Conservation (phyloP, 495 filamentous ascomycete genomes). For the Penicillium goetzii region DNA sequence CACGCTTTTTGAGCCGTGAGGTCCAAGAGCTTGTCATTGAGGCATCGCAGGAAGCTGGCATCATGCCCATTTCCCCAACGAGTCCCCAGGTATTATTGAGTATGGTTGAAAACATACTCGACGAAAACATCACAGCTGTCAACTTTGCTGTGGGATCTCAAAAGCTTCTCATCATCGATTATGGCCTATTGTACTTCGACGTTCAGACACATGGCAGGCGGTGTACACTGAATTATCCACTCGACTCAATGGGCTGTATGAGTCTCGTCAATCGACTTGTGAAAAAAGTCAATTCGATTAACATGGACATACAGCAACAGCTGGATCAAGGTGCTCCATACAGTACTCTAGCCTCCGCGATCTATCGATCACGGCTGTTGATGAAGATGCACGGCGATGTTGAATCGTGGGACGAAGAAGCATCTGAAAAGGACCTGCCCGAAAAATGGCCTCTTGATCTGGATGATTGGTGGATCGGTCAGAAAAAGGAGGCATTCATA, state of each 20-base stretch:
- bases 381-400: background rate
- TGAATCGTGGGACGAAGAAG: background rate
- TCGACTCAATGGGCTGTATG: background rate
- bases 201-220: background rate
- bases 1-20: background rate
- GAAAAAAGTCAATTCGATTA: background rate
- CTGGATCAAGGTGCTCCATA: background rate
- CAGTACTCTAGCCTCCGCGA: background rate
- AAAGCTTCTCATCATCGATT: background rate
- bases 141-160: background rate
- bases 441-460: background rate
- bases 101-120: background rate
- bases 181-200: background rate
- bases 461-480: background rate
- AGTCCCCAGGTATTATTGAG: background rate
- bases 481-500: background rate
- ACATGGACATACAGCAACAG: background rate
- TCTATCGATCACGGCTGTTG: background rate
- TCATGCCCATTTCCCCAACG: background rate
- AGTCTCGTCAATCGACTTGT: background rate
- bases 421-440: background rate
- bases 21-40: background rate
- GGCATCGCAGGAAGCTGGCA: background rate
- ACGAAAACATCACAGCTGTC: background rate
- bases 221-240: background rate